Percentiles rank a stretch among this genome's conserved stretches.
Evolutionary conservation across 169 alveolate species (phyloP).

Genomic region (Cyclospora cayetanensis): DNA sequence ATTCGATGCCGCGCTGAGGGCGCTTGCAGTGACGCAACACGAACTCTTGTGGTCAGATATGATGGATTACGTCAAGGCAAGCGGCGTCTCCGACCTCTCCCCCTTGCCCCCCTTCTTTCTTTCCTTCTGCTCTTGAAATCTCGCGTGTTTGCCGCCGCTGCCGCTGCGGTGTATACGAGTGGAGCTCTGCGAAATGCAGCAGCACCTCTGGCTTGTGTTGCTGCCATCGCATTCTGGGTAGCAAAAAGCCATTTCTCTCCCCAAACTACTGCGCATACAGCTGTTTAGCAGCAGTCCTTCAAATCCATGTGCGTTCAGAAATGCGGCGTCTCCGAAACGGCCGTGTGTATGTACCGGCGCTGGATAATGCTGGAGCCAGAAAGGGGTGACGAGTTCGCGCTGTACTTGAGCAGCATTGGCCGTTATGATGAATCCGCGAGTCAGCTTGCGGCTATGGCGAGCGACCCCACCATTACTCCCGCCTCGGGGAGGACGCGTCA

Average conservation of each 20-base stretch:
- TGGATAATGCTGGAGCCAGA: slow-evolving; percentile 72
- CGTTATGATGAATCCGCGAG: slow-evolving; percentile 81
- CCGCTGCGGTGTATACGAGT: too few species aligned
- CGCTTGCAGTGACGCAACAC: slow-evolving; percentile 70
- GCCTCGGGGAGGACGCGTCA: slow-evolving; percentile 80
- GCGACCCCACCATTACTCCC: slow-evolving; percentile 76
- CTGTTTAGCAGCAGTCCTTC: background rate
- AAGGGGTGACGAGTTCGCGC: slow-evolving; percentile 66
- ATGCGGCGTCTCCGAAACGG: slow-evolving; percentile 51
- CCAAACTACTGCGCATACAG: background rate
- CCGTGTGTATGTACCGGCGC: slow-evolving; percentile 68
- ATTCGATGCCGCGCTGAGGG: slow-evolving; percentile 66
- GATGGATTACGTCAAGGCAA: slow-evolving; percentile 42
- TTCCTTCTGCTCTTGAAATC: background rate
- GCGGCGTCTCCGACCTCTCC: too few species aligned
- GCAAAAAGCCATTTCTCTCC: background rate
- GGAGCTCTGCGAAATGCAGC: background rate
- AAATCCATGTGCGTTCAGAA: background rate
- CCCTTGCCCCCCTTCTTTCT: background rate
- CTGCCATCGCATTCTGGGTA: background rate
- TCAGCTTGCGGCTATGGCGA: slow-evolving; percentile 79
- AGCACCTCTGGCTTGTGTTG: background rate
- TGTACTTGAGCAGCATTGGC: slow-evolving; percentile 71
- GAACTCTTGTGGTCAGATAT: slow-evolving; percentile 23
- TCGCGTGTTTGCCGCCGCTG: background rate